Evolutionary conservation across 176 grass and related monocot genomes (phyloP).

Genomic region (Triticum urartu): DNA sequence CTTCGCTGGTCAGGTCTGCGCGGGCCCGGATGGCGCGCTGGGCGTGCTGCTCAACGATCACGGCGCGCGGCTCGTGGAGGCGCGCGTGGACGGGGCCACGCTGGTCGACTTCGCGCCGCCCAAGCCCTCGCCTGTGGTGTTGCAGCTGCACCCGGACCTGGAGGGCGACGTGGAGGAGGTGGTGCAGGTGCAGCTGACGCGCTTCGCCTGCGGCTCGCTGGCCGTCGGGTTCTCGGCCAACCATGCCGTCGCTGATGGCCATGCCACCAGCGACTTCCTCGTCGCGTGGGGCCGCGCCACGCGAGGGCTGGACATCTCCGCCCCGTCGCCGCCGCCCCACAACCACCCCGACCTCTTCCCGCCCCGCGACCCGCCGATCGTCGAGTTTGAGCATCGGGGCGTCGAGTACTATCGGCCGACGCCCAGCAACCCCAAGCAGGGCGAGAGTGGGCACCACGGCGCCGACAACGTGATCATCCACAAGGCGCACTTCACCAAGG

Average conservation of each 20-base stretch:
- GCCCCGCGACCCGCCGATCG: constrained; percentile 17
- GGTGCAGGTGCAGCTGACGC: constrained; percentile 61
- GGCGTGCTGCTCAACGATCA: constrained; percentile 46
- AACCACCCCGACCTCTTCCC: constrained; percentile 24
- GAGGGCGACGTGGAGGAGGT: constrained; percentile 41
- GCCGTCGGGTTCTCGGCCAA: constrained; percentile 41
- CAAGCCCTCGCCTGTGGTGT: constrained; percentile 37
- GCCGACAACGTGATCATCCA: constrained; percentile 37
- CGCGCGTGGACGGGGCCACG: constrained; percentile 12
- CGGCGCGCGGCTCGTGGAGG: constrained; percentile 51
- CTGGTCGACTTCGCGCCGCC: constrained; percentile 27
- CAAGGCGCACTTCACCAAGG: constrained; percentile 64
- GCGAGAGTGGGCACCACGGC: background rate
- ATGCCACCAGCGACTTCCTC: constrained; percentile 57
- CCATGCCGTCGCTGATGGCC: constrained; percentile 57
- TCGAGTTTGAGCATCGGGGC: constrained; percentile 47
- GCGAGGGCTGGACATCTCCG: constrained; percentile 9
- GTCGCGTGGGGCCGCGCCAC: constrained; percentile 55
- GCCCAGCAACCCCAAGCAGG: background rate
- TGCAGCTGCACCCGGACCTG: constrained; percentile 30
- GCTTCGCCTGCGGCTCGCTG: constrained; percentile 54
- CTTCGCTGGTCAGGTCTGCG: constrained; percentile 41
- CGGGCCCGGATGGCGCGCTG: background rate
- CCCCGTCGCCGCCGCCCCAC: background rate
- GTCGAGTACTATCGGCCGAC: constrained; percentile 38